Percentiles rank a stretch among this genome's conserved stretches.
These are phyloP conservation scores for Serpula lacrymans DNA, from an alignment of 768 basidiomycete genomes.

Conservation along the genomic window DNA sequence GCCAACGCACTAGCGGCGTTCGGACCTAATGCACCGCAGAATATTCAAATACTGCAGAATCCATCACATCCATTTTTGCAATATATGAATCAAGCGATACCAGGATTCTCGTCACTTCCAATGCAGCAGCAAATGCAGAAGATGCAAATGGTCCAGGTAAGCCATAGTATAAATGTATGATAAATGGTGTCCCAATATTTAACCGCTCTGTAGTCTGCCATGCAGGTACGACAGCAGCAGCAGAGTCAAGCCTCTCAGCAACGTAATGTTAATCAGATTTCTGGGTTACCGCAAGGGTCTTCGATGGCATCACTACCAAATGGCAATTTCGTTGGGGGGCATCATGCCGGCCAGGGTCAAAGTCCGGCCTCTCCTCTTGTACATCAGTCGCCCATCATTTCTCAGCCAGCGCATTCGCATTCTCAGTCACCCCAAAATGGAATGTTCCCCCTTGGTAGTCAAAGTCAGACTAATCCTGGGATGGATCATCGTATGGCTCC, in stretches of 20 bases:
- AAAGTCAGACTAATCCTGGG: slow-evolving; percentile 17
- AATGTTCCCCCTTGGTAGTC: slow-evolving; percentile 25
- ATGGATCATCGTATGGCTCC: slow-evolving; percentile 30
- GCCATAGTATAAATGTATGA: slow-evolving; percentile 15
- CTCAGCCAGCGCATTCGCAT: slow-evolving; percentile 26
- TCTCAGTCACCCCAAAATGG: slow-evolving; percentile 26
- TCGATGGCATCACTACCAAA: slow-evolving; percentile 24
- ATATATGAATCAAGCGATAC: slow-evolving; percentile 48
- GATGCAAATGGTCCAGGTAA: slow-evolving; percentile 51
- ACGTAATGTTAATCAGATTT: slow-evolving; percentile 27
- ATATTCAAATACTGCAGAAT: slow-evolving; percentile 47
- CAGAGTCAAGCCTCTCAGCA: slow-evolving; percentile 20
- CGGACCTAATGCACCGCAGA: slow-evolving; percentile 38
- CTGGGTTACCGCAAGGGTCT: slow-evolving; percentile 25
- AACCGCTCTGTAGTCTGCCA: too few relatives aligned
- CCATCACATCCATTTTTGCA: slow-evolving; percentile 57
- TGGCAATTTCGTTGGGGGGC: slow-evolving; percentile 13
- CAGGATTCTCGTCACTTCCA: slow-evolving; percentile 51
- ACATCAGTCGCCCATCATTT: slow-evolving; percentile 26
- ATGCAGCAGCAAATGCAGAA: slow-evolving; percentile 57
- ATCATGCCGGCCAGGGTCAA: slow-evolving; percentile 15
- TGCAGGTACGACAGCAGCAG: slow-evolving; percentile 28
- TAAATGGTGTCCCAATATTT: too few relatives aligned
- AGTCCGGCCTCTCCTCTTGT: slow-evolving; percentile 27
- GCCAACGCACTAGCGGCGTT: slow-evolving; percentile 16